Evolutionary conservation across 192 early-diverging fungal species (phyloP), one percentile per base, ranked within the genome.

Genomic region (Coemansia sp.): DNA sequence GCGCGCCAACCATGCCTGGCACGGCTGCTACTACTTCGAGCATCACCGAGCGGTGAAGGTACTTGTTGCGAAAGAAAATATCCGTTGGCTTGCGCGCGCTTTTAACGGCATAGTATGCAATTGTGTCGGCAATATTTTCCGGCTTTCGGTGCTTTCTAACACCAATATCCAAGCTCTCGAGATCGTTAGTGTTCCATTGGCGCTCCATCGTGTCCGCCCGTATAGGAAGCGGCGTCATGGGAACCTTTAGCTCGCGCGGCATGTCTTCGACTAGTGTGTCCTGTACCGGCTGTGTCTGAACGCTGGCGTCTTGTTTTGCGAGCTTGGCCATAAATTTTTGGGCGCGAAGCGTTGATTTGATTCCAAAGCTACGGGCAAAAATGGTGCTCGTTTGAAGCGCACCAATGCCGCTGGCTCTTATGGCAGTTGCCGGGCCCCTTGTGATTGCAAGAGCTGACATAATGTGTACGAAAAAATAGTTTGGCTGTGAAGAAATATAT

Each of bases 1-100:
- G 85, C 9, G 88, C 94, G 18, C 89, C 96, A 0, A 95, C 94
- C 91, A 96, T 93, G 46, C 96, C 96, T 15, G 94, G 94, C 38
- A 92, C 90, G 18, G 89, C 89, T 11, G 91, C 88, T n/a, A 93
- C 85, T 0, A 90, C 91, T 59, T 91, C 92, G 7, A 93, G 84
- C 83, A 92, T 89, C n/a, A 94, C 92, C 10, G 88, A 89, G 60
- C 92, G 87, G 67, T 90, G 89, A 51, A 92, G 82, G 61, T 93
- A 90, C 80, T 94, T 89, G 66, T 84, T 85, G 51, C 87, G 77
- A 75, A 92, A 92, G 67, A 91, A 91, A n/a, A 84, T 66, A 71
- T 94, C 92, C 0, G 88, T 85, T 2, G 89, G 87, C 41, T 85
- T 72, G 35, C 91, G 84, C 30, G 92, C 78, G 11, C 75, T 66